A percentile compares a stretch with the other conserved stretches of the same genome.
phyloP scores from a whole-genome alignment of 257 asterid genomes.

The Lycium barbarum region DNA sequence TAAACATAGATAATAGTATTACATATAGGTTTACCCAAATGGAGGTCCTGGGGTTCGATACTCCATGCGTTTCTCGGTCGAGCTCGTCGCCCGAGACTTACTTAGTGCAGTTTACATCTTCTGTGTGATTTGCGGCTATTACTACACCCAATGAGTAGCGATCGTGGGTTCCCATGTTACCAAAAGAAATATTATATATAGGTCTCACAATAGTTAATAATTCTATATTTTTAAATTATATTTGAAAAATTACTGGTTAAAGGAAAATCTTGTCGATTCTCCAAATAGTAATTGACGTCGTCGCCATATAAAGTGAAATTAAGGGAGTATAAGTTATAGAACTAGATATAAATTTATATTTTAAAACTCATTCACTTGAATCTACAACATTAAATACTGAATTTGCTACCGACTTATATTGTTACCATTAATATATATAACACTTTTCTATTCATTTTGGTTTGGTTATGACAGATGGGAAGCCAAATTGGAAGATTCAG shows the following conservation, averaged over 20 bases:
- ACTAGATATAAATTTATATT: too few relatives aligned
- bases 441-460: neutral
- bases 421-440: neutral
- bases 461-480: slow-evolving; percentile 64
- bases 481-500: slow-evolving; percentile 58
- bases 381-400: neutral
- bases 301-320: neutral
- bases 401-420: neutral
- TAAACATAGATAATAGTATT: neutral
- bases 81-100: too few relatives aligned
- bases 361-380: neutral
- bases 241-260: too few relatives aligned
- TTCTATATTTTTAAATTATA: too few relatives aligned
- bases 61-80: too few relatives aligned
- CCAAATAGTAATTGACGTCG: neutral
- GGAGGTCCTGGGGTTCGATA: too few relatives aligned
- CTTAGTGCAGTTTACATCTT: too few relatives aligned
- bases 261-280: neutral
- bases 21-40: neutral
- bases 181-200: too few relatives aligned
- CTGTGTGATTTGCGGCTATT: too few relatives aligned
- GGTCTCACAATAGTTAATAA: neutral
- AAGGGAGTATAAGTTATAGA: neutral
- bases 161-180: too few relatives aligned
- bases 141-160: too few relatives aligned